Percentiles rank a stretch among this genome's conserved stretches.
Conservation (phyloP, 1,139 yeast species). For the Geotrichum histeridarum region DNA sequence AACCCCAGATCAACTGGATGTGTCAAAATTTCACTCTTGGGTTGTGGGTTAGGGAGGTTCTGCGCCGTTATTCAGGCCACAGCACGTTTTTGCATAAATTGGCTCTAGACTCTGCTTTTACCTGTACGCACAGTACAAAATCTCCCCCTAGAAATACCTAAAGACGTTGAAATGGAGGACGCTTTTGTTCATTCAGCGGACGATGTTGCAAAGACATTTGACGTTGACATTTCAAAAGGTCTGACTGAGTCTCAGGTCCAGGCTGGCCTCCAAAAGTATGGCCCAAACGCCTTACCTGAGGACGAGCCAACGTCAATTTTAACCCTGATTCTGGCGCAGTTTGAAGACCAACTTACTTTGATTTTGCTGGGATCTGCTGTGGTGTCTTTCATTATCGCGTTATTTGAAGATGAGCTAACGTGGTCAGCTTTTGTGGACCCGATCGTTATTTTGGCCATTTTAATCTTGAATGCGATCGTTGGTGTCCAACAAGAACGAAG, state of each 20-base stretch:
- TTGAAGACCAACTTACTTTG: conserved; percentile 40
- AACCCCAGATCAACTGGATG: not conserved
- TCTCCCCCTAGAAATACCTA: not conserved
- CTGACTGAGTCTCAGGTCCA: conserved; percentile 27
- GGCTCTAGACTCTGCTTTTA: not conserved
- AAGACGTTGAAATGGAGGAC: conserved; percentile 25
- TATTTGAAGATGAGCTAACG: conserved; percentile 35
- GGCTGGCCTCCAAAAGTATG: conserved; percentile 25
- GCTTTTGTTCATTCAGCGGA: conserved; percentile 25
- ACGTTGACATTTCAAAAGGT: conserved; percentile 27
- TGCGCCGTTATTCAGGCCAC: not conserved
- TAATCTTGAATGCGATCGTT: conserved; percentile 41
- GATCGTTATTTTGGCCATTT: conserved; percentile 38
- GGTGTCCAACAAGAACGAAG: conserved; percentile 43
- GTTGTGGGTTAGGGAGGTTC: not conserved
- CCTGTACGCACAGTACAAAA: no score
- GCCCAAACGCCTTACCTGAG: conserved; percentile 33
- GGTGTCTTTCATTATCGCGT: conserved; percentile 39
- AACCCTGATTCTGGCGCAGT: conserved; percentile 37
- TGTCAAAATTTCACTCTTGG: not conserved
- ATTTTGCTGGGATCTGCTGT: conserved; percentile 39
- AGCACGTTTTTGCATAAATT: not conserved
- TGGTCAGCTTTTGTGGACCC: conserved; percentile 41
- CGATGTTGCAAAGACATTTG: conserved; percentile 27
- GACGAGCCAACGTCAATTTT: conserved; percentile 38